These are phyloP conservation scores for Parsonsia alboflavescens DNA, from an alignment of 257 asterid genomes.

Conservation along the genomic window DNA sequence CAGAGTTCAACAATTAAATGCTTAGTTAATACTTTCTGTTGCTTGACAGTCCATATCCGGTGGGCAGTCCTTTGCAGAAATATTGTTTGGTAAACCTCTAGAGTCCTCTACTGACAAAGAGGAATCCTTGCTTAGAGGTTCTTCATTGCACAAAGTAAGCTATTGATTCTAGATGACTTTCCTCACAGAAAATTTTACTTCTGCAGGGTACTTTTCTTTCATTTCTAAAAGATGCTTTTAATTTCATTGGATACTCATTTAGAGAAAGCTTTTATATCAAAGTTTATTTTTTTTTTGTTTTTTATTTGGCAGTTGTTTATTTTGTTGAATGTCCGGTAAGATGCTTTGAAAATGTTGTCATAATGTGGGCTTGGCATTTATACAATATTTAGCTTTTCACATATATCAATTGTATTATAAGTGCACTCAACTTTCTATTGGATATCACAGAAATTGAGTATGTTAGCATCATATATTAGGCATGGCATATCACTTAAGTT, in stretches of 20 bases:
- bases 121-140: slow-evolving; percentile 62
- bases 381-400: not conserved
- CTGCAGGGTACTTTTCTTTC: not conserved
- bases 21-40: slow-evolving; percentile 19
- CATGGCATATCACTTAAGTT: not conserved
- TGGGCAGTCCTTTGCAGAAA: slow-evolving; percentile 84
- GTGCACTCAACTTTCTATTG: not conserved
- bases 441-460: not conserved
- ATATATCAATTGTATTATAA: not conserved
- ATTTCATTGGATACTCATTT: not conserved
- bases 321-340: not conserved
- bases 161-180: slow-evolving; percentile 4
- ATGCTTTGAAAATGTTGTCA: not conserved
- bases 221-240: not conserved
- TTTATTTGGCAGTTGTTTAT: not conserved
- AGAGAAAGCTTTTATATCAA: not conserved
- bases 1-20: slow-evolving; percentile 15
- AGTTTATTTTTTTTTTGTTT: not conserved
- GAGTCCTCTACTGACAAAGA: slow-evolving; percentile 41
- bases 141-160: slow-evolving; percentile 82
- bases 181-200: not conserved
- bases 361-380: not conserved
- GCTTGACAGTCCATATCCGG: slow-evolving; percentile 84
- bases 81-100: slow-evolving; percentile 52
- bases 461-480: not conserved